Percentiles rank a stretch among this genome's conserved stretches.
Conservation (phyloP, 176 grass and related monocot species). For the Coix lacrymajobi region DNA sequence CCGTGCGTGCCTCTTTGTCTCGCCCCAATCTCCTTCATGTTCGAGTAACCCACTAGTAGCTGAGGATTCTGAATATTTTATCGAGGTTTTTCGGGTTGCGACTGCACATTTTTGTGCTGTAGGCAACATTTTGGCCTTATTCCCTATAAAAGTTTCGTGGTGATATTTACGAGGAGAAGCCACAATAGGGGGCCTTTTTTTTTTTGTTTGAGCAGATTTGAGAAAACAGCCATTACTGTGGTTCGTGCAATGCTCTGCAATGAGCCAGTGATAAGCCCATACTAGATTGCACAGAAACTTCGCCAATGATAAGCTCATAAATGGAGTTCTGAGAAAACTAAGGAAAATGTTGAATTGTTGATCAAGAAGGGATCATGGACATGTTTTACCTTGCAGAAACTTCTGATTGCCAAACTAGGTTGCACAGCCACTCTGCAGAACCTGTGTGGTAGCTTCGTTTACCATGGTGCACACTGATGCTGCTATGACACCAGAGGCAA, state of each 20-base stretch:
- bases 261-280: not conserved
- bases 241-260: not conserved
- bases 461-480: not conserved
- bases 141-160: not conserved
- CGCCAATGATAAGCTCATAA: not conserved
- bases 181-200: not conserved
- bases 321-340: not conserved
- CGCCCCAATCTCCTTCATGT: not conserved
- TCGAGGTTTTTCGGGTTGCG: not conserved
- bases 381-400: not conserved
- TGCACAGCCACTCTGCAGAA: not conserved
- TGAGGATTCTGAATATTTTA: not conserved
- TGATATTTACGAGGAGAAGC: not conserved
- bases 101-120: not conserved
- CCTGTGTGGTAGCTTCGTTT: not conserved
- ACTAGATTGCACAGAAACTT: not conserved
- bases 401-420: not conserved
- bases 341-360: not conserved
- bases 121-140: not conserved
- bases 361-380: not conserved
- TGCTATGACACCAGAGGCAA: not conserved
- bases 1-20: conserved; percentile 36
- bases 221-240: not conserved
- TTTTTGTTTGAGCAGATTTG: not conserved
- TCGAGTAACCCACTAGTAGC: not conserved